phyloP scores from a whole-genome alignment of 148 eudicot species.

The Chenopodium album region DNA sequence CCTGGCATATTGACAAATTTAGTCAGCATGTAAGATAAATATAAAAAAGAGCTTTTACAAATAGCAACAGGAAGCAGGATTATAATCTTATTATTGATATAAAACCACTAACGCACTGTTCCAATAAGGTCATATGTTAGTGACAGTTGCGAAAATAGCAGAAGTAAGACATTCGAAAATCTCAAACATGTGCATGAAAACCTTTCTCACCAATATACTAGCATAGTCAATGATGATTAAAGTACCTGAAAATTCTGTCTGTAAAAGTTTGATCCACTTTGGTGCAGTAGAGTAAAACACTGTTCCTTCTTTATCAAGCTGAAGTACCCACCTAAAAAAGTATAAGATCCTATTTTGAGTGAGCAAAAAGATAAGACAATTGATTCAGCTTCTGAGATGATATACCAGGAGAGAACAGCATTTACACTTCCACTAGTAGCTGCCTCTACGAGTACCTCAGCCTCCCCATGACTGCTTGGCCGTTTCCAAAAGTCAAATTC shows the following conservation, averaged over 20 bases:
- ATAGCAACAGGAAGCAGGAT: conserved; percentile 1
- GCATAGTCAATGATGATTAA: background rate
- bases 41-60: background rate
- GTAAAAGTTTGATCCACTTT: conserved; percentile 50
- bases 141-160: background rate
- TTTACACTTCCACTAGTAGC: conserved; percentile 63
- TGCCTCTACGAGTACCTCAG: conserved; percentile 54
- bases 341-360: conserved; percentile 2
- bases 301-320: conserved; percentile 85
- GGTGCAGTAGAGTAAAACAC: conserved; percentile 84
- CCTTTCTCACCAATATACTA: background rate
- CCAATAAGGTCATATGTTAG: background rate
- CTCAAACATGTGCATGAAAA: background rate
- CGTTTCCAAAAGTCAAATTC: conserved; percentile 93
- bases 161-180: background rate
- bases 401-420: conserved; percentile 92
- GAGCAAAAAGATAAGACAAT: conserved; percentile 1
- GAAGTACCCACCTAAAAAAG: conserved; percentile 80
- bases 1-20: conserved; percentile 35
- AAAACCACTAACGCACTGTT: background rate
- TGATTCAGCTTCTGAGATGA: conserved; percentile 17
- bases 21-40: background rate
- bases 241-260: conserved; percentile 35
- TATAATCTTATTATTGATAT: background rate
- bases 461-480: conserved; percentile 74